Evolutionary conservation across 2,329 filamentous ascomycete species (phyloP).

Genomic region (Sporothrix luriei): DNA sequence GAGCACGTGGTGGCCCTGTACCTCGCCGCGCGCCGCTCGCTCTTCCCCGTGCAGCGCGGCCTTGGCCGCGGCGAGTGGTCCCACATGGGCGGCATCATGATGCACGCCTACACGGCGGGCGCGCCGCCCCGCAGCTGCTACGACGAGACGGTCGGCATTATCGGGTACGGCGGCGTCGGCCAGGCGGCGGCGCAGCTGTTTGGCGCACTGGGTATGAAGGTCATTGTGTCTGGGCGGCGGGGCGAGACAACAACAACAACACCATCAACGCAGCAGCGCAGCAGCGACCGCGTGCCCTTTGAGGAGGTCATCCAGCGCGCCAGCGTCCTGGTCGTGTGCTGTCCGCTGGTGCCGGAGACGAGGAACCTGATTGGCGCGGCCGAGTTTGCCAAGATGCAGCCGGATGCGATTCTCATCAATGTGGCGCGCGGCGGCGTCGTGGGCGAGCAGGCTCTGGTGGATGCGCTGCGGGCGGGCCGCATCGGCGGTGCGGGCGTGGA

Average conservation of each 20-base stretch:
- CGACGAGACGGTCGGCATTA: constrained; percentile 40
- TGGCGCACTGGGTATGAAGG: constrained; percentile 42
- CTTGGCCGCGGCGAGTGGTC: constrained; percentile 37
- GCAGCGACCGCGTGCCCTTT: constrained; percentile 32
- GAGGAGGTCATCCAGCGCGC: constrained; percentile 39
- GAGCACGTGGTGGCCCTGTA: constrained; percentile 40
- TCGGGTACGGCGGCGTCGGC: constrained; percentile 45
- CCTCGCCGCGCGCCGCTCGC: constrained; percentile 42
- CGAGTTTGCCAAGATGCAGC: constrained; percentile 36
- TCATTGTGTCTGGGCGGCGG: constrained; percentile 37
- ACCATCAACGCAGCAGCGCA: neutral
- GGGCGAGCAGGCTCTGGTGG: constrained; percentile 43
- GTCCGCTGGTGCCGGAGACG: constrained; percentile 41
- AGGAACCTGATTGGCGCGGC: constrained; percentile 37
- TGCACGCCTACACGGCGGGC: constrained; percentile 30
- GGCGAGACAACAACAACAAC: neutral
- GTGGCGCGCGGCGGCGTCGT: constrained; percentile 44
- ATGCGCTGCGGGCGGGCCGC: constrained; percentile 41
- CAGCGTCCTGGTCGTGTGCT: constrained; percentile 42
- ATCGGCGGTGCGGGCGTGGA: constrained; percentile 44
- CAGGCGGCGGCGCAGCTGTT: constrained; percentile 40
- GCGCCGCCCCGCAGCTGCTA: constrained; percentile 35
- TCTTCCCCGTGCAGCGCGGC: constrained; percentile 42
- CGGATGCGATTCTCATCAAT: constrained; percentile 43
- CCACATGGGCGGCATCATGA: constrained; percentile 36